Evolutionary conservation across 106 monocot species (phyloP), one percentile per base, ranked within the genome.

Genomic region (Hemerocallis citrina): DNA sequence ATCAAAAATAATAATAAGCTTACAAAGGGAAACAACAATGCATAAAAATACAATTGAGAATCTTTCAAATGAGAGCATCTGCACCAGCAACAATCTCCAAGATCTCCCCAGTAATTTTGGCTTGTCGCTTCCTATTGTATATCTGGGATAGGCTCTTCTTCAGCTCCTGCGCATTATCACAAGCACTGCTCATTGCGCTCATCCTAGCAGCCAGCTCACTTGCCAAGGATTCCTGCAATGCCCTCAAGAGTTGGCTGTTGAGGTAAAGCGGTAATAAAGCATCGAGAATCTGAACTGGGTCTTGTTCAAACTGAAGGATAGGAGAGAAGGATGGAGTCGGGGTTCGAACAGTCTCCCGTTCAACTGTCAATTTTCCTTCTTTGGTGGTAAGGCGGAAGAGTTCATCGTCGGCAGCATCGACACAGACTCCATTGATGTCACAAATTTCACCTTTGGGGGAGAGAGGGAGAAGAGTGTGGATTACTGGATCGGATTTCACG

Each of bases 331-430:
- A 15, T 15, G 70, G 79, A 12, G 83, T 89, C 5, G 79, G 71
- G 0, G 80, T 83, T 17, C 83, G 45, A 8, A 89, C 71, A 1
- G 72, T 61, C 67, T 94, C 94, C 12, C 89, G 69, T 70, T 89
- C 94, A 35, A 89, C 85, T 0, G 94, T 95, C 21, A 95, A 67
- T 66, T 83, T 83, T 43, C 89, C 89, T 43, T 94, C 94, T 40
- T 79, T 85, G 55, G 94, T 95, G 23, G 89, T 89, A 28, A 94
- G 85, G 3, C 94, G 72, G 74, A 94, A 94, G 40, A 94, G 70
- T 73, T 94, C 94, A 28, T 94, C 94, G 55, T 94, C 94, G 6
- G 94, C 89, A 8, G 94, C 94, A 52, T 94, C 94, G 16, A 94
- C 89, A 61, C 94, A 94, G 5, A 83, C 73, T 13, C 89, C 94